Evolutionary conservation across 768 basidiomycete species (phyloP), one percentile per base, ranked within the genome.

Genomic region (Phaeotremella skinneri): DNA sequence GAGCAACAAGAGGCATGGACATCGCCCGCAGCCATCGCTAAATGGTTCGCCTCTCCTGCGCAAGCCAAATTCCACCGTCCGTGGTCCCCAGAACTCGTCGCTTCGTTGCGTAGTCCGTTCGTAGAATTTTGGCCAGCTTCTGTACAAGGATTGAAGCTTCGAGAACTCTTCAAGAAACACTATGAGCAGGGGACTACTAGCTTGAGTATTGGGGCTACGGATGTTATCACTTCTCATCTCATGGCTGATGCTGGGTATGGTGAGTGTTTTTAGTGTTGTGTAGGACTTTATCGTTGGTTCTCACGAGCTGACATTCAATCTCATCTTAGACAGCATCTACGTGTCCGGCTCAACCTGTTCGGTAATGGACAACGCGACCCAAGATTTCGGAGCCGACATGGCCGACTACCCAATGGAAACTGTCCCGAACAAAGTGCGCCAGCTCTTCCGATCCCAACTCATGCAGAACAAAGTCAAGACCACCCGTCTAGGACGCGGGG

Each of bases 351-450:
- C 34, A 37, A 37, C 34, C 34, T 48, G 45, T 26, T 48, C 45
- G 11, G 25, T 48, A n/a, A 48, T 26, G n/a, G 45, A 48, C 45
- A 48, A n/a, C n/a, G 25, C 45, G 21, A 48, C 45, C 45, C 17
- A 48, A n/a, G 45, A 48, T n/a, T 26, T 48, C 45, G 45, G 45
- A 7, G 45, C 45, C 45, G 45, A 48, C 45, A 48, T 48, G 45
- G 45, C 45, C 45, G 45, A 48, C 45, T 48, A 48, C 45, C 17
- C 45, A 7, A 20, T 20, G 17, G 45, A 37, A 37, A 37, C 34
- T 17, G 45, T 48, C 45, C 45, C 45, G 20, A 48, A 48, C 45
- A 48, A 48, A 26, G 45, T 48, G 7, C n/a, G 25, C 45, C 45
- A 48, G 20, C 45, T 48, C 45, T 48, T 48, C 25, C 45, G 45